Base-by-base conservation (phyloP, 2,329 filamentous ascomycete genomes). In the Penicillium sp. region DNA sequence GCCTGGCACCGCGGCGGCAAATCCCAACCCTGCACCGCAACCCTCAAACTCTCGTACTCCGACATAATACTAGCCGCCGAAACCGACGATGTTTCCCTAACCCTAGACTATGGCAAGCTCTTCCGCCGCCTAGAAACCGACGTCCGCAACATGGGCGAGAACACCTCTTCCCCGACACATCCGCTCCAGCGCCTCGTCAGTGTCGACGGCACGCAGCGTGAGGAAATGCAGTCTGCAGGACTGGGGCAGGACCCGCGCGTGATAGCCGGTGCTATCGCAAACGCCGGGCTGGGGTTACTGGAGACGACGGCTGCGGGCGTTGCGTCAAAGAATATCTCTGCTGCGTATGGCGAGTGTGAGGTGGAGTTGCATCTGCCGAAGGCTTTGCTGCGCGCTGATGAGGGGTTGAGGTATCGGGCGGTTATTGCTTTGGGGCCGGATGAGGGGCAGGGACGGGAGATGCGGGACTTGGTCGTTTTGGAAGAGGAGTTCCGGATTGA, bases 31-130 rank as follows among this genome's bases (percentile, higher is more conserved):
- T 70, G 72, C 51, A 67, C 65, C 10, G 66, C 72, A 45, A 73
- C 69, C 14, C 57, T 77, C 11, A 71, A 71, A 34, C 60, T 77
- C 36, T 70, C 71, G 13, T 72, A 74, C 50, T 70, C 70, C 4
- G 70, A 65, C 16, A 66, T 64, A 31, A 65, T 74, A 29, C 64
- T 66, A 2, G 71, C 75, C 7, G 72, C 72, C 2, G 62, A 64
- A 25, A 64, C 67, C 28, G 75, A 77, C 48, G 68, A 76, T 51
- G 71, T 77, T 46, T 69, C 66, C 11, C 61, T 72, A 11, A 75
- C 74, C 1, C 61, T 77, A 18, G 72, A 75, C 55, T 77, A 77
- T 58, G 74, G 75, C 30, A 74, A 73, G 52, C 63, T 77, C 14
- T 76, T 72, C 58, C 71, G 73, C 30, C 67, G 64, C 8, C 57